These are phyloP conservation scores for Suzukiozyma palmioleophila DNA, from an alignment of 1,139 yeast genomes.

Conservation along the genomic window DNA sequence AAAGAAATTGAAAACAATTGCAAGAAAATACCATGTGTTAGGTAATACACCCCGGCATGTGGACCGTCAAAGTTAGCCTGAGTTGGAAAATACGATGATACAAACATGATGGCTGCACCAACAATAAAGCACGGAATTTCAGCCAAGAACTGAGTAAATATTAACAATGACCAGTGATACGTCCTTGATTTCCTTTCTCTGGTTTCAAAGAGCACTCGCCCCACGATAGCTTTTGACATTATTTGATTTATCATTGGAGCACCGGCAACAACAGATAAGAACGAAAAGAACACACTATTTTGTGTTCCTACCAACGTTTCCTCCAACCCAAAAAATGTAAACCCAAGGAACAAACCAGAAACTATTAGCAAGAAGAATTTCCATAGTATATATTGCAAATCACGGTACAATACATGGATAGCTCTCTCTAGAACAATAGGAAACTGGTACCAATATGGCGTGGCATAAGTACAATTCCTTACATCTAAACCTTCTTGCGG, in stretches of 20 bases:
- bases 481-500: constrained; percentile 6
- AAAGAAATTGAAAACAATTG: constrained; percentile 52
- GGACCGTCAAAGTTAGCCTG: constrained; percentile 42
- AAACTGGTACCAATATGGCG: constrained; percentile 34
- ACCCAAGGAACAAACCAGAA: constrained; percentile 51
- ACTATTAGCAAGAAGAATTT: constrained; percentile 40
- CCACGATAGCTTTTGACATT: constrained; percentile 39
- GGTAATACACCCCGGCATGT: constrained; percentile 49
- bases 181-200: constrained; percentile 64
- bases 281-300: constrained; percentile 47
- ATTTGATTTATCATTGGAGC: constrained; percentile 47
- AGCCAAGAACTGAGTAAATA: constrained; percentile 46
- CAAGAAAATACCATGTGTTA: constrained; percentile 51
- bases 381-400: constrained; percentile 40
- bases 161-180: constrained; percentile 59
- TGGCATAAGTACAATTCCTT: constrained; percentile 24
- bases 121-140: constrained; percentile 56
- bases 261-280: constrained; percentile 45
- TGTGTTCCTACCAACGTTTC: constrained; percentile 45
- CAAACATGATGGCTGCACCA: constrained; percentile 49
- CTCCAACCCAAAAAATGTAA: constrained; percentile 41
- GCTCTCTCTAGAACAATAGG: constrained; percentile 29
- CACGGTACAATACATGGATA: constrained; percentile 36
- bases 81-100: constrained; percentile 56
- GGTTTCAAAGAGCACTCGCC: constrained; percentile 56